A percentile compares a stretch with the other conserved stretches of the same genome.
Conservation (phyloP, 2,329 filamentous ascomycete species). For the Geosmithia putterillii region DNA sequence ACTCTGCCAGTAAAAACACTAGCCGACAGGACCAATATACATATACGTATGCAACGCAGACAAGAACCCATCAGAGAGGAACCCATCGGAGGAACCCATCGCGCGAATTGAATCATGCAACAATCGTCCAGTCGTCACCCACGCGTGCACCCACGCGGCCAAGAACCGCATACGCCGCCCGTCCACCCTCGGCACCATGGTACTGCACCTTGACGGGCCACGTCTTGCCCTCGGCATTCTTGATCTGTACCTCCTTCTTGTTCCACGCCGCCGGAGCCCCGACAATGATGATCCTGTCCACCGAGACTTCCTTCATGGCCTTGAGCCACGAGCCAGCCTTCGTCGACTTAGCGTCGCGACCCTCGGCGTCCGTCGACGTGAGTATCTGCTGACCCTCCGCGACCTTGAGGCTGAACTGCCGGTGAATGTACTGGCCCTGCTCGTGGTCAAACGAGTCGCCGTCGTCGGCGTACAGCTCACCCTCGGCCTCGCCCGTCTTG, state of each 20-base stretch:
- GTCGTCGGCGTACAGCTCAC: slow-evolving; percentile 83
- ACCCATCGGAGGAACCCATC: too few species aligned
- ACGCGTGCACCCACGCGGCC: slow-evolving; percentile 38
- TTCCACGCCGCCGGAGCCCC: slow-evolving; percentile 65
- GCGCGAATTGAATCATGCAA: too few species aligned
- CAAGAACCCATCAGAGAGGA: too few species aligned
- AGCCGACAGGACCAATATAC: too few species aligned
- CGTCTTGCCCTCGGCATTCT: slow-evolving; percentile 34
- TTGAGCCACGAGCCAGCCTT: slow-evolving; percentile 61
- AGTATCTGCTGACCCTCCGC: slow-evolving; percentile 45
- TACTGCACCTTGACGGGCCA: slow-evolving; percentile 51
- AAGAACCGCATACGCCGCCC: slow-evolving; percentile 39
- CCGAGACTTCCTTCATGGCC: slow-evolving; percentile 61
- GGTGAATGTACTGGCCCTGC: slow-evolving; percentile 78
- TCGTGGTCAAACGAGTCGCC: slow-evolving; percentile 87
- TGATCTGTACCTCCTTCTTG: slow-evolving; percentile 46
- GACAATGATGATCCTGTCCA: slow-evolving; percentile 78
- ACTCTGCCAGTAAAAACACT: too few species aligned
- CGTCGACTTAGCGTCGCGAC: slow-evolving; percentile 36
- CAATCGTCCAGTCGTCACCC: slow-evolving; percentile 39
- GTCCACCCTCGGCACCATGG: slow-evolving; percentile 29
- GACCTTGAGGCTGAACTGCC: slow-evolving; percentile 68
- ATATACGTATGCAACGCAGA: too few species aligned
- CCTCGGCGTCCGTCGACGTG: slow-evolving; percentile 55
- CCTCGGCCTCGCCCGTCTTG: slow-evolving; percentile 48